A percentile compares a stretch with the other conserved stretches of the same genome.
Evolutionary conservation across 2,329 filamentous ascomycete species (phyloP).

Genomic region (Fusarium heterosporum): DNA sequence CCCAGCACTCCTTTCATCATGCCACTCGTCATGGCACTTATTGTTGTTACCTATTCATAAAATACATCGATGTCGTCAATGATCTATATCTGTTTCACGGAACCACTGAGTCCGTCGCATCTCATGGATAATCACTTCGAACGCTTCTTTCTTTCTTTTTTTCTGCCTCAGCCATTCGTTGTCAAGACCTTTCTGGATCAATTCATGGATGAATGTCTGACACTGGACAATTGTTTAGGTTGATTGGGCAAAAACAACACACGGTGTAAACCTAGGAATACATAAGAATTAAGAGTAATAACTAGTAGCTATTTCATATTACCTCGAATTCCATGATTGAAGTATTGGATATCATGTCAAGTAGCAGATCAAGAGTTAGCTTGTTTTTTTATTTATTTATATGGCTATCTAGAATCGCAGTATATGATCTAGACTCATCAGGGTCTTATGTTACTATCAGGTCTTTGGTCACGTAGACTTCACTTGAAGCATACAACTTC

Average conservation of each 20-base stretch:
- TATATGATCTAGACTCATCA: background rate
- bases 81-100: background rate
- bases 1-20: background rate
- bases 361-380: background rate
- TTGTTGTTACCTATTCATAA: background rate
- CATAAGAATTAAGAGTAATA: slow-evolving; percentile 29
- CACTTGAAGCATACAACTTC: background rate
- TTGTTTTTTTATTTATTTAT: background rate
- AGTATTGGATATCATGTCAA: slow-evolving; percentile 16
- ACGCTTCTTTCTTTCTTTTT: background rate
- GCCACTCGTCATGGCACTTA: background rate
- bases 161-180: background rate
- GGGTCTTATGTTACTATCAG: background rate
- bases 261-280: slow-evolving; percentile 11
- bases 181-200: slow-evolving; percentile 18
- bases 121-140: background rate
- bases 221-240: slow-evolving; percentile 3
- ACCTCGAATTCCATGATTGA: background rate
- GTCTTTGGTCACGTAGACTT: background rate
- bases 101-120: slow-evolving; percentile 21
- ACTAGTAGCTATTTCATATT: slow-evolving; percentile 27
- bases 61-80: background rate
- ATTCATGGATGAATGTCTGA: slow-evolving; percentile 9
- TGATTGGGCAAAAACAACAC: slow-evolving; percentile 6
- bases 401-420: background rate